phyloP scores from a whole-genome alignment of 805 yeast genomes.

The Sugiyamaella marilandica region DNA sequence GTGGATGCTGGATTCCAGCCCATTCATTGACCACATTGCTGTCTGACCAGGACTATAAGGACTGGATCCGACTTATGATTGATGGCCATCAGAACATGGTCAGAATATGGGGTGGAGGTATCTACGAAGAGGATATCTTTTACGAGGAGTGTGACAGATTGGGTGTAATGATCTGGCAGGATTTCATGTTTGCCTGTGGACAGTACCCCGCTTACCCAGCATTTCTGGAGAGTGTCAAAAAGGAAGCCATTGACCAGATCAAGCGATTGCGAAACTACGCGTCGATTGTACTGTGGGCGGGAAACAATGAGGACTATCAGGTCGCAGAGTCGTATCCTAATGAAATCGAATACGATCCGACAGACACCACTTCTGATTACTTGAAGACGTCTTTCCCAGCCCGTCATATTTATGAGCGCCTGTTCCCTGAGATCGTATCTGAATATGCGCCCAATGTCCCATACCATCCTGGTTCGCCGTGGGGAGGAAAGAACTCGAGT shows the following conservation, averaged over 20 bases:
- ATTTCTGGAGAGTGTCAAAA: slow-evolving; percentile 35
- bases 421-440: slow-evolving; percentile 36
- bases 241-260: slow-evolving; percentile 40
- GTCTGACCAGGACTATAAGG: slow-evolving; percentile 34
- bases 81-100: slow-evolving; percentile 43
- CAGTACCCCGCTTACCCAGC: slow-evolving; percentile 43
- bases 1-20: slow-evolving; percentile 49
- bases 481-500: slow-evolving; percentile 38
- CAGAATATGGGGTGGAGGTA: slow-evolving; percentile 50
- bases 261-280: slow-evolving; percentile 40
- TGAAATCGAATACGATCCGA: slow-evolving; percentile 30
- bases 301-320: slow-evolving; percentile 48
- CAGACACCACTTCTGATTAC: slow-evolving; percentile 18
- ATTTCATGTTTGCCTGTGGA: slow-evolving; percentile 56
- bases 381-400: slow-evolving; percentile 38
- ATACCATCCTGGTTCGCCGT: slow-evolving; percentile 49
- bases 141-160: slow-evolving; percentile 42
- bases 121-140: slow-evolving; percentile 40
- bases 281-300: slow-evolving; percentile 39
- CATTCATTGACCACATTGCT: slow-evolving; percentile 38
- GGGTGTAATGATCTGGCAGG: slow-evolving; percentile 51
- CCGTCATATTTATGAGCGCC: slow-evolving; percentile 38
- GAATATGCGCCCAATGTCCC: slow-evolving; percentile 29
- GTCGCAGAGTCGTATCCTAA: slow-evolving; percentile 36
- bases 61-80: slow-evolving; percentile 35